Evolutionary conservation across 2,329 filamentous ascomycete species (phyloP).

Genomic region (Gliomastix tumulicola): DNA sequence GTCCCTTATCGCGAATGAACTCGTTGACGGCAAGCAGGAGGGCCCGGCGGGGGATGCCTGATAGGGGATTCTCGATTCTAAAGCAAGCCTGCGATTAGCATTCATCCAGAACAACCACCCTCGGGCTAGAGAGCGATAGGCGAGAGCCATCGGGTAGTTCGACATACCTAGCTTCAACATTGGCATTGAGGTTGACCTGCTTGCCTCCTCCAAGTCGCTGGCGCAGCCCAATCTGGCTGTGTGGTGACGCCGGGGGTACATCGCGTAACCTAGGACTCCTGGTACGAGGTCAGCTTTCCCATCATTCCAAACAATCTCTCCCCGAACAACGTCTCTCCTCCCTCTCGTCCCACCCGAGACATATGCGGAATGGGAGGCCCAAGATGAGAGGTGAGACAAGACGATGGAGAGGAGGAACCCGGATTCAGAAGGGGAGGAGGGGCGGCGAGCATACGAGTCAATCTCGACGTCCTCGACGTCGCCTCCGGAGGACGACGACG

Average conservation of each 20-base stretch:
- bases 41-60: conserved; percentile 42
- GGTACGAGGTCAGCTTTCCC: too few species aligned
- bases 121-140: conserved; percentile 7
- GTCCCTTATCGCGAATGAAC: conserved; percentile 54
- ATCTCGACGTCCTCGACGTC: conserved; percentile 1
- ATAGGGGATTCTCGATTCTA: conserved; percentile 40
- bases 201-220: conserved; percentile 19
- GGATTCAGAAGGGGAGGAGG: neutral
- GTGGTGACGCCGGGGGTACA: conserved; percentile 12
- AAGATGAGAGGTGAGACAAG: conserved; percentile 1
- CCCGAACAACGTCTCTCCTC: too few species aligned
- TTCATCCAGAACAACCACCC: too few species aligned
- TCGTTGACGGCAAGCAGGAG: conserved; percentile 48
- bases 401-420: neutral
- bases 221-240: conserved; percentile 26
- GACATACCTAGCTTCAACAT: conserved; percentile 37
- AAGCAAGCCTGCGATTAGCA: too few species aligned
- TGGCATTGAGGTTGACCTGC: conserved; percentile 35
- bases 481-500: conserved; percentile 1
- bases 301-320: too few species aligned
- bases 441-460: neutral
- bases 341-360: too few species aligned
- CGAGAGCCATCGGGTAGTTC: neutral
- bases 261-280: neutral
- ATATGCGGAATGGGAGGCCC: neutral